A percentile compares a stretch with the other conserved stretches of the same genome.
Evolutionary conservation across 345 rosid species (phyloP).

Genomic region (Toxicodendron radicans): DNA sequence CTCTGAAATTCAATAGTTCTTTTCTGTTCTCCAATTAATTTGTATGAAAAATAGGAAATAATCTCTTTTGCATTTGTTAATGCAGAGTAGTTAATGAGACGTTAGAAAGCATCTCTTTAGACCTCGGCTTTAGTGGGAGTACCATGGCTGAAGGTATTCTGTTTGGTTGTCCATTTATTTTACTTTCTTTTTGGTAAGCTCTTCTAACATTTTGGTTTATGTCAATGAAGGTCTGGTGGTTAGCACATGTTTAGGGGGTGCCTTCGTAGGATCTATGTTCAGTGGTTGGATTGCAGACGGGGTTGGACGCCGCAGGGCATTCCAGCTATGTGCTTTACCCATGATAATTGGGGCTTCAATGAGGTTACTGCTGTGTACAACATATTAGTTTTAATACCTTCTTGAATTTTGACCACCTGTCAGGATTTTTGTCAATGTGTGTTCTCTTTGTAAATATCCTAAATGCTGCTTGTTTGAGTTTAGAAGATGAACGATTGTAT

Average conservation of each 20-base stretch:
- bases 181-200: slow-evolving; percentile 15
- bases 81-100: slow-evolving; percentile 95
- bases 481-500: slow-evolving; percentile 1
- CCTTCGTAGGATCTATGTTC: slow-evolving; percentile 76
- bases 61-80: slow-evolving; percentile 11
- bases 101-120: slow-evolving; percentile 80
- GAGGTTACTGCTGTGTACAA: slow-evolving; percentile 48
- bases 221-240: slow-evolving; percentile 76
- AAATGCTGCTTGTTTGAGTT: neutral
- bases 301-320: slow-evolving; percentile 86
- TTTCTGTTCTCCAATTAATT: neutral
- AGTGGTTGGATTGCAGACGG: slow-evolving; percentile 95
- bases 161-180: slow-evolving; percentile 10
- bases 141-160: slow-evolving; percentile 85
- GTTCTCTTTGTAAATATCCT: neutral
- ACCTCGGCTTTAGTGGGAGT: slow-evolving; percentile 81
- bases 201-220: slow-evolving; percentile 25
- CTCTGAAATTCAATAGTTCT: slow-evolving; percentile 6
- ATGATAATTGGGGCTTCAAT: slow-evolving; percentile 84
- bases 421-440: neutral
- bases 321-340: slow-evolving; percentile 85
- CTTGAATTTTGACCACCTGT: neutral
- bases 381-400: neutral
- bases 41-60: slow-evolving; percentile 10
- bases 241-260: slow-evolving; percentile 92